Evolutionary conservation across 352 stramenopile species (phyloP).

Genomic region (Globisporangium viniferum): DNA sequence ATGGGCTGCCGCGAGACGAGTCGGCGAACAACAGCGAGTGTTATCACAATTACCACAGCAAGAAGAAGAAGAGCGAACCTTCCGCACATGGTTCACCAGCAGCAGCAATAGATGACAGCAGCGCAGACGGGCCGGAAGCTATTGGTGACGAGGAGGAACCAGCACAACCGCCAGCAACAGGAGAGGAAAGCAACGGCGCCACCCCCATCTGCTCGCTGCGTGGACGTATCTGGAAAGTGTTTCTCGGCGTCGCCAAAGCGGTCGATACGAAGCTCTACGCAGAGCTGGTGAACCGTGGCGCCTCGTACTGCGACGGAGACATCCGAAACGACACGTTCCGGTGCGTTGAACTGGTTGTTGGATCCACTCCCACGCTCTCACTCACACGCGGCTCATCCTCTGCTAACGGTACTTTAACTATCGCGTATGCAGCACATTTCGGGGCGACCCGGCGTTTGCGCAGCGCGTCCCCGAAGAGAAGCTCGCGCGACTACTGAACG

Average conservation of each 20-base stretch:
- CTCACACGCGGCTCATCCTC: no score
- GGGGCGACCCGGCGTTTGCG: conserved; percentile 83
- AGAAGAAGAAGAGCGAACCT: neutral
- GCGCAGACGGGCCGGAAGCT: conserved; percentile 10
- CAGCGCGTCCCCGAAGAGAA: conserved; percentile 88
- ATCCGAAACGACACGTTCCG: conserved; percentile 92
- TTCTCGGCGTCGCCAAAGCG: conserved; percentile 75
- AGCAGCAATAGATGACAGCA: neutral
- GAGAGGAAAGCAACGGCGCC: neutral
- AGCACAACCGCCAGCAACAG: neutral
- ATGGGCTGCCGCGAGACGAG: conserved; percentile 63
- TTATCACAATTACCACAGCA: neutral
- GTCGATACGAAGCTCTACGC: conserved; percentile 63
- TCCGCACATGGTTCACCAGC: neutral
- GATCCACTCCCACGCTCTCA: no score
- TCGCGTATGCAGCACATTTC: conserved; percentile 57
- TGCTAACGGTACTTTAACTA: no score
- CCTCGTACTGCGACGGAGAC: conserved; percentile 79
- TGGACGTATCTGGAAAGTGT: conserved; percentile 86
- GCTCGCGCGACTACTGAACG: conserved; percentile 88
- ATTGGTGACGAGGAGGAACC: neutral
- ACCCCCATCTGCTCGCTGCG: conserved; percentile 55
- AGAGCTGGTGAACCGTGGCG: conserved; percentile 64
- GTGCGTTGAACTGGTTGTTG: conserved; percentile 5
- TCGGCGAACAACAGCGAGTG: conserved; percentile 2